Evolutionary conservation across 805 yeast genomes (phyloP), one percentile per base, ranked within the genome.

Genomic region (Metschnikowia drakensbergensis): DNA sequence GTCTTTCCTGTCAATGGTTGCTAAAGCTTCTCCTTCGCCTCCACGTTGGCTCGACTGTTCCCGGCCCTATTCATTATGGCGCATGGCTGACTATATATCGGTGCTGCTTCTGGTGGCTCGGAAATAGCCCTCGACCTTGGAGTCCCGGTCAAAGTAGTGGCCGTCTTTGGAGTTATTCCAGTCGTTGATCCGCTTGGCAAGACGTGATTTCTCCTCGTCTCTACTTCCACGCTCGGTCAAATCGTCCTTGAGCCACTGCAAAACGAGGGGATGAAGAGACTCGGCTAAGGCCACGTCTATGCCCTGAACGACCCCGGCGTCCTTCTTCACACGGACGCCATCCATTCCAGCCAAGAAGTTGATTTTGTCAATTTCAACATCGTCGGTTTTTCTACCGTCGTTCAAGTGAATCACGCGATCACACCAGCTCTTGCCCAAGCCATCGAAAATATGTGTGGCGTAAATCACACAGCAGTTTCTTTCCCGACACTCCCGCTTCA

Each of bases 391-490:
- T 25, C 66, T 63, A 1, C 98, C 97, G 46, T 80, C 77, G 57
- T 79, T 82, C 54, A 94, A 71, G 65, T 94, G 99, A 10, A 84
- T 75, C 6, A 94, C 72, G 46, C 86, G 74, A 34, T 95, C 86
- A 28, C 97, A 96, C 96, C 98, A 94, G 28, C 55, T 52, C 41
- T 76, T 74, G 10, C 88, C 89, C 49, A 94, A 76, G 0, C 99
- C 99, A 60, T 94, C 99, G 65, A 94, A 94, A 42, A 94, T 94
- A 61, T 94, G 99, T 0, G 99, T 94, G 3, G 98, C 94, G 63
- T 94, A 94, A 3, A 92, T 82, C 33, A 94, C 88, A 42, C 90
- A 82, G 52, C 95, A 83, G 17, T 76, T 67, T 50, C 98, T 75
- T 0, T 69, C 62, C 42, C 70, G 72, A 4, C 97, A 88, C 63